Percentiles rank a stretch among this genome's conserved stretches.
Conservation (phyloP, 2,329 filamentous ascomycete genomes). For the Colletotrichum sublineola region DNA sequence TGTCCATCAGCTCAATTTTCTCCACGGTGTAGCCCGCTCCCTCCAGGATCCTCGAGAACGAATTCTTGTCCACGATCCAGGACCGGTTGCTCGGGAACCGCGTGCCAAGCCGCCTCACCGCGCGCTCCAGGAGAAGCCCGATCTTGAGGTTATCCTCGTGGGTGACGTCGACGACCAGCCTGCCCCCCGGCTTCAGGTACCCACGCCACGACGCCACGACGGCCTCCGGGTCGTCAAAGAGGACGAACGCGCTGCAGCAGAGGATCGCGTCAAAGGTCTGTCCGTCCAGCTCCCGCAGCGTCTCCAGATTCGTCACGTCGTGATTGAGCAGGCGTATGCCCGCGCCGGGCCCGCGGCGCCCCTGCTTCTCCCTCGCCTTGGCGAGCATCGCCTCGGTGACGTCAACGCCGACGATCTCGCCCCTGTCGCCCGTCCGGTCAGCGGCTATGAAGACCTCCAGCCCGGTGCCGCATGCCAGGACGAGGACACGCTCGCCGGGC, state of each 20-base stretch:
- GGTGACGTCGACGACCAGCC: conserved; percentile 51
- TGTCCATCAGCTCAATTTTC: conserved; percentile 46
- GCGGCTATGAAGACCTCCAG: conserved; percentile 50
- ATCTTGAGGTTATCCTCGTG: conserved; percentile 49
- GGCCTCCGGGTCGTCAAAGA: conserved; percentile 47
- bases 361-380: conserved; percentile 46
- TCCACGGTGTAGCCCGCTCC: conserved; percentile 48
- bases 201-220: conserved; percentile 49
- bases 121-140: conserved; percentile 47
- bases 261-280: conserved; percentile 49
- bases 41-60: conserved; percentile 48
- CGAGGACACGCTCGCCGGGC: conserved; percentile 48
- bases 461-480: conserved; percentile 54
- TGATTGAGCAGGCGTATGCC: conserved; percentile 45
- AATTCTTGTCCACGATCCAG: conserved; percentile 49
- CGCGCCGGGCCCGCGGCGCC: conserved; percentile 43
- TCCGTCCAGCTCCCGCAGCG: conserved; percentile 42
- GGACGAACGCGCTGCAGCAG: conserved; percentile 53
- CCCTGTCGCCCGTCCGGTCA: conserved; percentile 45
- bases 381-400: conserved; percentile 50
- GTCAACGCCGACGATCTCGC: conserved; percentile 51
- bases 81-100: conserved; percentile 48
- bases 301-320: conserved; percentile 47
- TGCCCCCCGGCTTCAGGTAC: conserved; percentile 48
- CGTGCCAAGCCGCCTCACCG: conserved; percentile 45